Percentiles rank a stretch among this genome's conserved stretches.
Evolutionary conservation across 352 stramenopile species (phyloP).

Genomic region (Globisporangium orthogonon): DNA sequence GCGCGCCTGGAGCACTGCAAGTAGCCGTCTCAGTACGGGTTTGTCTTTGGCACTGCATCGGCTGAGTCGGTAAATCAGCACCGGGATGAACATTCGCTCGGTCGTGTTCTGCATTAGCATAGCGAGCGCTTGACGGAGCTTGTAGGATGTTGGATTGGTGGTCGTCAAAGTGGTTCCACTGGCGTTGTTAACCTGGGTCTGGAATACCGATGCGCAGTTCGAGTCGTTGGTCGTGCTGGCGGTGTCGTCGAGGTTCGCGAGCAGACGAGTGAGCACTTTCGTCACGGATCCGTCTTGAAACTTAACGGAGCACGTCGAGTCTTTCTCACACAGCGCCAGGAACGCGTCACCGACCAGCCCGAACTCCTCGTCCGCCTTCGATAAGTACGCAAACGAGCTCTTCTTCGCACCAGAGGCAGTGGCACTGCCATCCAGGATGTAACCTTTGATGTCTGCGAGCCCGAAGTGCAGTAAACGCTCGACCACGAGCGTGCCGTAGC

Average conservation of each 20-base stretch:
- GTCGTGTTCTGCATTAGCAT: conserved; percentile 34
- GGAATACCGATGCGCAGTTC: conserved; percentile 10
- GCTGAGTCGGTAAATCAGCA: conserved; percentile 46
- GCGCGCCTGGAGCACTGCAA: conserved; percentile 18
- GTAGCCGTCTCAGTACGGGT: conserved; percentile 28
- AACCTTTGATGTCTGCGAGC: conserved; percentile 41
- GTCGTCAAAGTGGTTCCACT: neutral
- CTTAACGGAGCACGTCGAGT: conserved; percentile 32
- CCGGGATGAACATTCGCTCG: conserved; percentile 57
- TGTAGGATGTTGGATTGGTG: conserved; percentile 9
- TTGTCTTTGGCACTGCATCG: conserved; percentile 46
- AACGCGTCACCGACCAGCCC: conserved; percentile 38
- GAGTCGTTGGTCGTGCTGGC: neutral
- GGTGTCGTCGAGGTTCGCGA: conserved; percentile 25
- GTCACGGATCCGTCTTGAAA: conserved; percentile 24
- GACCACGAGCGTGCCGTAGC: conserved; percentile 58
- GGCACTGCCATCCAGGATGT: conserved; percentile 49
- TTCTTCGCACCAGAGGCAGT: conserved; percentile 23
- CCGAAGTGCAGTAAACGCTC: conserved; percentile 57
- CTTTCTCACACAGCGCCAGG: conserved; percentile 32
- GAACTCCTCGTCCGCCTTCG: conserved; percentile 35
- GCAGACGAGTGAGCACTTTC: conserved; percentile 30
- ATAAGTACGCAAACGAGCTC: conserved; percentile 15
- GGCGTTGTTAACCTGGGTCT: neutral
- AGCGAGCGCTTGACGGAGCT: conserved; percentile 19